phyloP scores from a whole-genome alignment of 2,329 filamentous ascomycete genomes.

The Tolypocladium cylindrosporum region DNA sequence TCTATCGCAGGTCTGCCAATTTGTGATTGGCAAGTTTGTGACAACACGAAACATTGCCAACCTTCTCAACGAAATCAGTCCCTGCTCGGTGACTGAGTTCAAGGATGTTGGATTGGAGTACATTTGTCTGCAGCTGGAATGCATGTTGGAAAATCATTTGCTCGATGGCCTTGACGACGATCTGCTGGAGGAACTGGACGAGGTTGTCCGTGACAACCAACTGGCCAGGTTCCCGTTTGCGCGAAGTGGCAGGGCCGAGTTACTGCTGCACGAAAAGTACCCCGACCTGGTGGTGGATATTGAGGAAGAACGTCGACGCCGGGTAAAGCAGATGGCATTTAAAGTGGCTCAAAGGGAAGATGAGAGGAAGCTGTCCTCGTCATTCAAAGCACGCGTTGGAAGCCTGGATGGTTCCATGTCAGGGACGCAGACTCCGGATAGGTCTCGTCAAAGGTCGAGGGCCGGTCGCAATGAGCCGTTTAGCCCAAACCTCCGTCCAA shows the following conservation, averaged over 20 bases:
- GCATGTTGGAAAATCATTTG: conserved; percentile 81
- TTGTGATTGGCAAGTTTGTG: conserved; percentile 72
- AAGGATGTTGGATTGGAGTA: conserved; percentile 86
- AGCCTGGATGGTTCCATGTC: conserved; percentile 53
- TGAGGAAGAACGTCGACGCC: conserved; percentile 56
- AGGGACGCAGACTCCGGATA: conserved; percentile 31
- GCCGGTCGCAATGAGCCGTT: conserved; percentile 41
- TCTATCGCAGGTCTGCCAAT: conserved; percentile 82
- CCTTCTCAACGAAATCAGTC: conserved; percentile 76
- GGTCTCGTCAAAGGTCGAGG: conserved; percentile 35
- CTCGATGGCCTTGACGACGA: conserved; percentile 80
- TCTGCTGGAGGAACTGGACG: conserved; percentile 70
- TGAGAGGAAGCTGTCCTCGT: conserved; percentile 51
- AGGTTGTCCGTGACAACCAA: conserved; percentile 74
- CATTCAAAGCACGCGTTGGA: conserved; percentile 49
- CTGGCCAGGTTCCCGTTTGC: conserved; percentile 66
- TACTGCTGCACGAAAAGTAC: conserved; percentile 53
- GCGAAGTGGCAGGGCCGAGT: conserved; percentile 63
- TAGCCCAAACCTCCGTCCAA: conserved; percentile 59
- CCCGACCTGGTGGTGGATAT: conserved; percentile 55
- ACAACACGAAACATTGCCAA: conserved; percentile 77
- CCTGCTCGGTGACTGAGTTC: conserved; percentile 74
- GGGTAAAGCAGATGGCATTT: conserved; percentile 69
- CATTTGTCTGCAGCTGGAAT: conserved; percentile 82
- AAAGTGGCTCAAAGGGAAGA: conserved; percentile 53